A percentile compares a stretch with the other conserved stretches of the same genome.
phyloP scores from a whole-genome alignment of 1,139 yeast genomes.

The Insectozyma bohioensis region DNA sequence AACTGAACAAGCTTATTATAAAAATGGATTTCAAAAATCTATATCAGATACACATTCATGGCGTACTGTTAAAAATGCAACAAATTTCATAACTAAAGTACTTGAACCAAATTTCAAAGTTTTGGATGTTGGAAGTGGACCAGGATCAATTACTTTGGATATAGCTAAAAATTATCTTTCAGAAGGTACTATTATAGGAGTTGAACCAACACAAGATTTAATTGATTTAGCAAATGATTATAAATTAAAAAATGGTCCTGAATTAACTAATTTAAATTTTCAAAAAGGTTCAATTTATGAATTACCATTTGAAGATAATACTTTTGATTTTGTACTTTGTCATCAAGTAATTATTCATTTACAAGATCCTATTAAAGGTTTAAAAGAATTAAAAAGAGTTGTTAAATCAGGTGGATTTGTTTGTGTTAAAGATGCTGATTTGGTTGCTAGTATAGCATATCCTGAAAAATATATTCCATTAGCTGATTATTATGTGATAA shows the following conservation, averaged over 20 bases:
- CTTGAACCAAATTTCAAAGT: slow-evolving; percentile 25
- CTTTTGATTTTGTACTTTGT: slow-evolving; percentile 38
- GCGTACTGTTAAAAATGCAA: slow-evolving; percentile 32
- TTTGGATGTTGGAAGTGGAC: slow-evolving; percentile 46
- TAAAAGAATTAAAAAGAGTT: slow-evolving; percentile 35
- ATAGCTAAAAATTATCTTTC: slow-evolving; percentile 28
- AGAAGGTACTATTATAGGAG: slow-evolving; percentile 28
- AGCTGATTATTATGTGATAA: slow-evolving; percentile 10
- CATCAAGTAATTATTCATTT: slow-evolving; percentile 42
- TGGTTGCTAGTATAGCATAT: slow-evolving; percentile 17
- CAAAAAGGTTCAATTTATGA: slow-evolving; percentile 29
- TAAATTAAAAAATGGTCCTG: slow-evolving; percentile 11
- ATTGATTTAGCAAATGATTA: slow-evolving; percentile 28
- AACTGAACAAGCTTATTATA: slow-evolving; percentile 24
- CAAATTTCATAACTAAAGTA: slow-evolving; percentile 27
- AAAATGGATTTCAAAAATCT: slow-evolving; percentile 20
- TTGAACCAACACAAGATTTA: slow-evolving; percentile 33
- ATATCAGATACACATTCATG: slow-evolving; percentile 33
- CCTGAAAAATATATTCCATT: slow-evolving; percentile 21
- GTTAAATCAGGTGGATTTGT: slow-evolving; percentile 39
- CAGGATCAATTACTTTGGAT: slow-evolving; percentile 40
- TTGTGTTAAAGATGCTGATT: slow-evolving; percentile 34
- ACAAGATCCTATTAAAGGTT: slow-evolving; percentile 28
- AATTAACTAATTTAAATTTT: slow-evolving; percentile 24
- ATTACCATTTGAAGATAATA: slow-evolving; percentile 33